Percentiles rank a stretch among this genome's conserved stretches.
Evolutionary conservation across 1,284 basidiomycete genomes (phyloP).

Genomic region (Peniophora sp.): DNA sequence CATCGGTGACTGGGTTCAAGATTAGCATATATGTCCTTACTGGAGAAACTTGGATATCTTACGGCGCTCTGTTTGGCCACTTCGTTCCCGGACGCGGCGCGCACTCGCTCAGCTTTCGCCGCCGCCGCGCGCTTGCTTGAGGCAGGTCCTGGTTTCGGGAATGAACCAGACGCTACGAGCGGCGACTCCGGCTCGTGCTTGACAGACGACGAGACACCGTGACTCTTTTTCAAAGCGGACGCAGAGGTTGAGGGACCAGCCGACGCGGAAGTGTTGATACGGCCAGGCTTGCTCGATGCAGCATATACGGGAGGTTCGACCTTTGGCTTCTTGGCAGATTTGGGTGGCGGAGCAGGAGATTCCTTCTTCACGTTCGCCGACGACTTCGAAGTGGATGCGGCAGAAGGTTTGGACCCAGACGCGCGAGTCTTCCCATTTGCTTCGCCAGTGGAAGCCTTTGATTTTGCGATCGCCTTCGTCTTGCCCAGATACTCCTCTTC

Average conservation of each 20-base stretch:
- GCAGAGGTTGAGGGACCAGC: neutral
- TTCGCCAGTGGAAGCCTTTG: neutral
- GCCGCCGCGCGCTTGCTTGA: too few relatives aligned
- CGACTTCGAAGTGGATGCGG: neutral
- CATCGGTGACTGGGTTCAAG: too few relatives aligned
- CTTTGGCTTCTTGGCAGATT: neutral
- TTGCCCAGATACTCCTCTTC: neutral
- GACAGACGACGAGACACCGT: neutral
- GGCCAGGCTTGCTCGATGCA: neutral
- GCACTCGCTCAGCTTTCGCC: too few relatives aligned
- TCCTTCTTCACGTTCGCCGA: neutral
- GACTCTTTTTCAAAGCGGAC: neutral
- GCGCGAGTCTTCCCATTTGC: neutral
- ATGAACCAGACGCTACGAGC: neutral
- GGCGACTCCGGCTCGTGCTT: neutral
- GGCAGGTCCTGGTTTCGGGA: neutral
- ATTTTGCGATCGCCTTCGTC: neutral
- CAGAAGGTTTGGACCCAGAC: neutral
- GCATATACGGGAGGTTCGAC: neutral
- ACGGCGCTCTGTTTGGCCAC: too few relatives aligned
- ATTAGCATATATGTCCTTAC: too few relatives aligned
- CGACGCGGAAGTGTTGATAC: neutral
- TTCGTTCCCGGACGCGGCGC: too few relatives aligned
- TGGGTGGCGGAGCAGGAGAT: neutral
- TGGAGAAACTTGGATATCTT: too few relatives aligned